Percentiles rank a stretch among this genome's conserved stretches.
Evolutionary conservation across 2,329 filamentous ascomycete genomes (phyloP).

Genomic region (Trichoderma citrinoviride): DNA sequence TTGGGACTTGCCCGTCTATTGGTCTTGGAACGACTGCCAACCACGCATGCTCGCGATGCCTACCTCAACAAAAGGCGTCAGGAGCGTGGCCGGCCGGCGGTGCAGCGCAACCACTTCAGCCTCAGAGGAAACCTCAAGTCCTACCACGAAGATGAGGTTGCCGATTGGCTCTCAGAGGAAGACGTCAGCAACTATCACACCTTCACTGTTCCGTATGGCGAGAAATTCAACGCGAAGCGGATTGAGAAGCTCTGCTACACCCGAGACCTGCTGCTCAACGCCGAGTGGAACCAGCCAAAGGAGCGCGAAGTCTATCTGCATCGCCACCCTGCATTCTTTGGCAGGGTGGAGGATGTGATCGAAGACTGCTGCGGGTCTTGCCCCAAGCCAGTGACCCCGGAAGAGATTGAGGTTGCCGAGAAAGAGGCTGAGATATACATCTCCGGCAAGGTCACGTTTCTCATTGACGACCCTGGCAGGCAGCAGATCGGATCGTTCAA

Average conservation of each 20-base stretch:
- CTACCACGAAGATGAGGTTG: conserved; percentile 72
- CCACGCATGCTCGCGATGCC: conserved; percentile 61
- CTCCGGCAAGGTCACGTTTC: conserved; percentile 68
- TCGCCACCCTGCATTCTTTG: conserved; percentile 83
- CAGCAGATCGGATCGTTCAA: conserved; percentile 72
- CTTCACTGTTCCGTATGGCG: conserved; percentile 68
- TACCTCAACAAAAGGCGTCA: conserved; percentile 68
- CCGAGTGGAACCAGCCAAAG: conserved; percentile 78
- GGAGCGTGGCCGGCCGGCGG: conserved; percentile 67
- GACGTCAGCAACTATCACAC: conserved; percentile 79
- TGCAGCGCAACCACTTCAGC: conserved; percentile 43
- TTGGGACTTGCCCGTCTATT: conserved; percentile 75
- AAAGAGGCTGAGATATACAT: conserved; percentile 75
- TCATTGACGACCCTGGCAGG: conserved; percentile 78
- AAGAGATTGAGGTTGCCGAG: conserved; percentile 68
- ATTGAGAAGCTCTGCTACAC: conserved; percentile 83
- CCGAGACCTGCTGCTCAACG: conserved; percentile 77
- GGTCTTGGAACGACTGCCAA: conserved; percentile 76
- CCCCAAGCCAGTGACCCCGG: conserved; percentile 63
- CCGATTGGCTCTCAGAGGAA: conserved; percentile 76
- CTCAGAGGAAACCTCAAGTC: conserved; percentile 73
- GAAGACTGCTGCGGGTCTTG: conserved; percentile 81
- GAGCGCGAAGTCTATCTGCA: conserved; percentile 76
- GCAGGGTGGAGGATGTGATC: conserved; percentile 69
- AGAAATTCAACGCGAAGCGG: conserved; percentile 59